These are phyloP conservation scores for Allium cepa DNA, from an alignment of 106 monocot genomes.

Conservation along the genomic window DNA sequence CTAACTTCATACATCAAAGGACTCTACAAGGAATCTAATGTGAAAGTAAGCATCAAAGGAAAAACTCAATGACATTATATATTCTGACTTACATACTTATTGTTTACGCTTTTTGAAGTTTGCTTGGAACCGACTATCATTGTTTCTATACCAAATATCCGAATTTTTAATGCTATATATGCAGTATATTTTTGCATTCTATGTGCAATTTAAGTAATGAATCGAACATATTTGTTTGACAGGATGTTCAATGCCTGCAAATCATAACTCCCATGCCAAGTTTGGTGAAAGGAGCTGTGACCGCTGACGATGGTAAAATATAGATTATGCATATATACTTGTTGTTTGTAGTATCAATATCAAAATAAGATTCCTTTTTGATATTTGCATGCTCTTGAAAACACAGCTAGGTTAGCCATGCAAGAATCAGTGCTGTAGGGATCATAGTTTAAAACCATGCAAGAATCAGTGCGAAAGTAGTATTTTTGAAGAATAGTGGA, in stretches of 20 bases:
- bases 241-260: constrained; percentile 74
- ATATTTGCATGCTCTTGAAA: no score
- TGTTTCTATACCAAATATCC: no score
- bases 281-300: constrained; percentile 59
- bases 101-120: no score
- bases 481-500: no score
- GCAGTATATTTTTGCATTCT: no score
- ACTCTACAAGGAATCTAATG: not conserved
- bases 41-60: not conserved
- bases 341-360: not conserved
- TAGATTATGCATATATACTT: no score
- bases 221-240: not conserved
- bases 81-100: no score
- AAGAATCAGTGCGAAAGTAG: no score
- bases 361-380: no score
- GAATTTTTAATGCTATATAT: no score
- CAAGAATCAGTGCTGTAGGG: constrained; percentile 52
- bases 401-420: constrained; percentile 51
- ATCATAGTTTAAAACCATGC: constrained; percentile 79
- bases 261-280: constrained; percentile 65
- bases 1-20: no score
- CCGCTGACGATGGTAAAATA: constrained; percentile 52
- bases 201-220: no score
- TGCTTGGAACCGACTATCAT: not conserved
- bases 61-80: not conserved